Evolutionary conservation across 768 basidiomycete genomes (phyloP), one percentile per base, ranked within the genome.

Genomic region (Phylloporus rhodoxanthus): DNA sequence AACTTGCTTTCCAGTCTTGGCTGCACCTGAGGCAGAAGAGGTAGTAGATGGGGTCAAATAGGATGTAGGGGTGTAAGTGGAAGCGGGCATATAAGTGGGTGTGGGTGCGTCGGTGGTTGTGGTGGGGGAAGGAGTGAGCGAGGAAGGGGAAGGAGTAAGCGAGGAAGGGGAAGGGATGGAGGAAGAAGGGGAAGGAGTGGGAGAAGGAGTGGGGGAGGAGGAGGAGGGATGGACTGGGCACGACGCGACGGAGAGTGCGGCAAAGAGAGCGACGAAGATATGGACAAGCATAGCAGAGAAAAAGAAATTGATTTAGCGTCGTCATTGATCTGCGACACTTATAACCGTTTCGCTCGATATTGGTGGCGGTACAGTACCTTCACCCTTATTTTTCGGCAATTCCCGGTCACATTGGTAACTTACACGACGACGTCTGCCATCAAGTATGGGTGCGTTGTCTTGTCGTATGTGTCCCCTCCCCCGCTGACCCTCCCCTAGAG

Each of bases 181-280:
- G 8, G 25, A 7, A 26, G 25, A 6, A 6, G 25, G 25, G 1
- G 29, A 30, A 30, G 29, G 29, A 30, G 29, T 30, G 29, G 29
- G 13, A 1, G 29, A 30, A 30, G 11, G 29, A 30, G 28, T 11
- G 26, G 28, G 7, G 1, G 28, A 10, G 1, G 28, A 10, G 5
- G 21, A 13, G 2, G 39, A 15, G n/a, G 21, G 39, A n/a, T 14
- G 39, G 13, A 40, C 39, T 14, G 76, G 74, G 51, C 77, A 79
- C 53, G 67, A 64, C 4, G 61, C 64, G 36, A 82, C 74, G 45
- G 68, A 71, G 52, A 51, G 87, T 82, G 63, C 81, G 81, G 74
- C 87, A 87, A 77, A 63, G 57, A 76, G 65, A 53, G 74, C 64
- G 57, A 79, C 54, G 54, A 72, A 57, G 55, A 75, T 47, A 51